These are phyloP conservation scores for Apiospora kogelbergensis DNA, from an alignment of 2,329 filamentous ascomycete species.

Conservation along the genomic window DNA sequence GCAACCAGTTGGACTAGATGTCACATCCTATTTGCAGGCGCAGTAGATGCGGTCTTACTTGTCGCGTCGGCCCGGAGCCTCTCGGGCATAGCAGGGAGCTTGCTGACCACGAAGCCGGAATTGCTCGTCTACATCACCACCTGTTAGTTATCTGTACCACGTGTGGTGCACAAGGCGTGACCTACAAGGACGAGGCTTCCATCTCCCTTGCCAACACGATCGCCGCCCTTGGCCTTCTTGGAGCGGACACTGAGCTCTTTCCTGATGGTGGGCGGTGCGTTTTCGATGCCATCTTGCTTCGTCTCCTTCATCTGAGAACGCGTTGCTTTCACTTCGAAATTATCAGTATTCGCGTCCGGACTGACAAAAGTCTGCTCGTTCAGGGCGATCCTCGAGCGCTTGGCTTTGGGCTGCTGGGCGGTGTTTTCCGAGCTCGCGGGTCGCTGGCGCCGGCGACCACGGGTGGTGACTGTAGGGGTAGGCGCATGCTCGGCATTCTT, in stretches of 20 bases:
- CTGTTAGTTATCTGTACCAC: constrained; percentile 22
- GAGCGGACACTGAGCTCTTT: constrained; percentile 60
- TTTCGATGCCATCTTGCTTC: constrained; percentile 50
- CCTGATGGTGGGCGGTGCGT: constrained; percentile 34
- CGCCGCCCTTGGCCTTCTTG: constrained; percentile 62
- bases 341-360: constrained; percentile 51
- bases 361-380: constrained; percentile 57
- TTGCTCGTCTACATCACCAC: constrained; percentile 68
- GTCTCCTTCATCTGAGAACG: constrained; percentile 46
- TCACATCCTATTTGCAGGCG: background rate
- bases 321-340: constrained; percentile 55
- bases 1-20: background rate
- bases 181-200: constrained; percentile 65
- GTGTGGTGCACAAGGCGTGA: constrained; percentile 13
- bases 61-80: constrained; percentile 66
- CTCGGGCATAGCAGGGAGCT: constrained; percentile 79
- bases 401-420: constrained; percentile 60
- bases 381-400: constrained; percentile 59
- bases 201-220: constrained; percentile 66
- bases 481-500: constrained; percentile 41
- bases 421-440: constrained; percentile 56
- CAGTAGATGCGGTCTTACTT: constrained; percentile 50
- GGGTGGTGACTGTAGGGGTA: constrained; percentile 34
- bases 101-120: constrained; percentile 80
- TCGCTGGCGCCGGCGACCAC: constrained; percentile 62